Conservation (phyloP, 1,139 yeast species). For the Kodamaea plutei region DNA sequence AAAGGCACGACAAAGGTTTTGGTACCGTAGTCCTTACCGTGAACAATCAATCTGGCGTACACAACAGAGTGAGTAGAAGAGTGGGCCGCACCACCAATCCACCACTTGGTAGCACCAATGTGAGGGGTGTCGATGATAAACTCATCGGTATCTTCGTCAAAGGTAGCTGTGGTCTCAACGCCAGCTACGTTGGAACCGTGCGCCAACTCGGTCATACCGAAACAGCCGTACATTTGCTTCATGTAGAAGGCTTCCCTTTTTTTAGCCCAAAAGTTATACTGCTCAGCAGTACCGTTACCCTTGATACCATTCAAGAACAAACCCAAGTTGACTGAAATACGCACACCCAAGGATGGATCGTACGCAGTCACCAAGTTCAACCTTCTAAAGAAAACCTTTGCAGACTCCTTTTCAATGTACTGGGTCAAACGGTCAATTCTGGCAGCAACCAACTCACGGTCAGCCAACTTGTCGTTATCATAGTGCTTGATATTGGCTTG, state of each 20-base stretch:
- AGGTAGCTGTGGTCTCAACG: slow-evolving; percentile 87
- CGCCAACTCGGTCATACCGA: slow-evolving; percentile 91
- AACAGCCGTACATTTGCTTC: slow-evolving; percentile 79
- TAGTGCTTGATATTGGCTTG: slow-evolving; percentile 48
- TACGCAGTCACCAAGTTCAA: slow-evolving; percentile 48
- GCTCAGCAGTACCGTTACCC: slow-evolving; percentile 67
- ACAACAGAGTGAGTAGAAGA: slow-evolving; percentile 81
- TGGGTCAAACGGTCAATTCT: slow-evolving; percentile 36
- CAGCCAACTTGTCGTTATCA: slow-evolving; percentile 46
- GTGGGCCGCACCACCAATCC: slow-evolving; percentile 98
- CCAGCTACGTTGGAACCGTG: slow-evolving; percentile 95
- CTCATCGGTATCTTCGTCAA: slow-evolving; percentile 59
- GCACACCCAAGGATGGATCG: slow-evolving; percentile 56
- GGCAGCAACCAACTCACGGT: slow-evolving; percentile 50
- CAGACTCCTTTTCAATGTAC: slow-evolving; percentile 46
- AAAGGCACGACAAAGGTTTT: slow-evolving; percentile 88
- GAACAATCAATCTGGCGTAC: slow-evolving; percentile 77
- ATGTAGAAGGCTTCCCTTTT: slow-evolving; percentile 66
- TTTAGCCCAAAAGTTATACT: slow-evolving; percentile 67
- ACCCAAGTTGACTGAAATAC: slow-evolving; percentile 63
- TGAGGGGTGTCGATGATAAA: slow-evolving; percentile 83
- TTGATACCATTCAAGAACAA: slow-evolving; percentile 64
- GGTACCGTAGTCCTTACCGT: slow-evolving; percentile 84
- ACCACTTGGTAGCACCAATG: slow-evolving; percentile 92
- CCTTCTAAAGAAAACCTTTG: slow-evolving; percentile 36